Conservation (phyloP, 164 flowering plant species). For the Magnolia sinica region DNA sequence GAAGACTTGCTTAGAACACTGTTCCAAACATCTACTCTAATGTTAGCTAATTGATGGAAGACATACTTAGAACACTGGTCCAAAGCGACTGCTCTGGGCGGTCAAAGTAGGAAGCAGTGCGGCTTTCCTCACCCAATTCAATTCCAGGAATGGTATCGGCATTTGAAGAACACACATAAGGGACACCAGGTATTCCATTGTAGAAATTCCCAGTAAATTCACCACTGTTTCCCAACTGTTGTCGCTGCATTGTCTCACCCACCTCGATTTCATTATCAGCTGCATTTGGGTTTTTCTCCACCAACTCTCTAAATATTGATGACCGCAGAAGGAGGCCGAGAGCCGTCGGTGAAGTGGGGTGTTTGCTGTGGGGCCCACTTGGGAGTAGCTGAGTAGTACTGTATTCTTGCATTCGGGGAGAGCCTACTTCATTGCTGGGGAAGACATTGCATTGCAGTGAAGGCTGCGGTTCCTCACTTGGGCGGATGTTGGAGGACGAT, state of each 20-base stretch:
- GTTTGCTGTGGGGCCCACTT: slow-evolving; percentile 21
- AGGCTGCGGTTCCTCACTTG: slow-evolving; percentile 4
- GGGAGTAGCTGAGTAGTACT: slow-evolving; percentile 21
- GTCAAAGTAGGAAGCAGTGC: slow-evolving; percentile 15
- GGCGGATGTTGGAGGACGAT: background rate
- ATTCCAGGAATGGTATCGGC: slow-evolving; percentile 17
- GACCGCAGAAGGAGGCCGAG: slow-evolving; percentile 59
- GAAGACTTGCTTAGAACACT: slow-evolving; percentile 13
- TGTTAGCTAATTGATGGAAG: slow-evolving; percentile 16
- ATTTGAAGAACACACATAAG: slow-evolving; percentile 18
- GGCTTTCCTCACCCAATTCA: slow-evolving; percentile 24
- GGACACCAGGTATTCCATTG: slow-evolving; percentile 16
- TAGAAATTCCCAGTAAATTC: slow-evolving; percentile 21
- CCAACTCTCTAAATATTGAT: slow-evolving; percentile 51
- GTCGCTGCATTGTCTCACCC: slow-evolving; percentile 11
- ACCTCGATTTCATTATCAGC: slow-evolving; percentile 24
- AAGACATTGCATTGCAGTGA: background rate
- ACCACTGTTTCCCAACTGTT: slow-evolving; percentile 17
- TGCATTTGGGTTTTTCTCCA: slow-evolving; percentile 40
- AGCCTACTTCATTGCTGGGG: slow-evolving; percentile 1
- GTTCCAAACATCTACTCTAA: slow-evolving; percentile 18
- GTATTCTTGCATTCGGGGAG: slow-evolving; percentile 25
- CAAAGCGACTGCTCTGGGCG: slow-evolving; percentile 20
- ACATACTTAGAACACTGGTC: slow-evolving; percentile 21
- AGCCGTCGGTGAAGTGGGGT: slow-evolving; percentile 47